These are phyloP conservation scores for Micractinium conductrix DNA, from an alignment of 139 green algal species.

Conservation along the genomic window DNA sequence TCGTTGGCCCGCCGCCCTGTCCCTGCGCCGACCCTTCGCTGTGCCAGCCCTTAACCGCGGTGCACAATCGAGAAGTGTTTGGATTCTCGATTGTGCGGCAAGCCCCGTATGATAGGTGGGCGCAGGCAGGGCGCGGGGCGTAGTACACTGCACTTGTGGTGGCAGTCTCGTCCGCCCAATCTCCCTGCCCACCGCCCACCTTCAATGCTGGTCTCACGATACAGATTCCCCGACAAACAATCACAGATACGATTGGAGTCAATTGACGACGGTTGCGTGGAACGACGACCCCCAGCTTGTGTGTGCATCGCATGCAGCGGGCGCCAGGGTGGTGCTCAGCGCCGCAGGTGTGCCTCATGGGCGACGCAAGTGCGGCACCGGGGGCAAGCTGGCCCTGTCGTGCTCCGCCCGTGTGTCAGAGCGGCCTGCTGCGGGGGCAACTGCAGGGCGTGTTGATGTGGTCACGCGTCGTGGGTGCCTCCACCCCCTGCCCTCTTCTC, in stretches of 20 bases:
- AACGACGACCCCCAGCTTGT: conserved; percentile 25
- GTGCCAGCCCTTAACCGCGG: neutral
- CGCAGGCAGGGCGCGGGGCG: neutral
- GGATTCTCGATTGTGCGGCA: neutral
- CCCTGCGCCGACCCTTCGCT: conserved; percentile 10
- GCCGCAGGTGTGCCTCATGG: no score
- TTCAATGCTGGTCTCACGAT: no score
- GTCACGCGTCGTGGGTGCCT: no score
- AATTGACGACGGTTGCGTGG: conserved; percentile 49
- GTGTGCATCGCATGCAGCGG: conserved; percentile 33
- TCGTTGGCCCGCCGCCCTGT: neutral
- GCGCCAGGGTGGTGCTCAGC: conserved; percentile 45
- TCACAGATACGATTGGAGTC: conserved; percentile 41
- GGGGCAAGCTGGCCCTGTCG: no score
- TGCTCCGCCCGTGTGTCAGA: no score
- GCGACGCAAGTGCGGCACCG: no score
- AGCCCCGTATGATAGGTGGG: conserved; percentile 20
- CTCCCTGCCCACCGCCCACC: neutral
- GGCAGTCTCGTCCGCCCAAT: no score
- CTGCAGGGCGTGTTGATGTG: neutral
- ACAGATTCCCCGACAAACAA: no score
- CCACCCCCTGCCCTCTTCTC: no score
- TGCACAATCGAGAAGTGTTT: conserved; percentile 22
- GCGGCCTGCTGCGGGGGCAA: conserved; percentile 28
- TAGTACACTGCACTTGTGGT: neutral